These are phyloP conservation scores for Xerocomus potaroensis DNA, from an alignment of 768 basidiomycete genomes.

Conservation along the genomic window DNA sequence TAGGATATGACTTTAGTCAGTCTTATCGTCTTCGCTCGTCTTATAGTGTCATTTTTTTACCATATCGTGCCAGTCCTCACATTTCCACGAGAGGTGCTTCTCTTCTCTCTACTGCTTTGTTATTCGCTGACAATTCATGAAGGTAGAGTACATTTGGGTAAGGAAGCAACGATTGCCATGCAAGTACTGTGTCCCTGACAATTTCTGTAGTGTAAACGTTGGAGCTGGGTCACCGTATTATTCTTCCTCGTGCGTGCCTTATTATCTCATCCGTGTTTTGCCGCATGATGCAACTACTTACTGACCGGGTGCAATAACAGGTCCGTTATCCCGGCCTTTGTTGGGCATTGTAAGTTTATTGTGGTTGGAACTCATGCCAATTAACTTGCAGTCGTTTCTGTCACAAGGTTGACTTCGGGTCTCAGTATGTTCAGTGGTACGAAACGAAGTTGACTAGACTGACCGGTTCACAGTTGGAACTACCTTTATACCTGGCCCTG, in stretches of 20 bases:
- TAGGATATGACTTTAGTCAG: conserved; percentile 2
- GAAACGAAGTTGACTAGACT: neutral
- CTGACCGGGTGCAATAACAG: neutral
- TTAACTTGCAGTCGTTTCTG: no score
- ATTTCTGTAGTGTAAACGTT: neutral
- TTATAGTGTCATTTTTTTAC: neutral
- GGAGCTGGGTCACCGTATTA: conserved; percentile 1
- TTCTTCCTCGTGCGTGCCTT: neutral
- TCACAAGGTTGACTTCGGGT: no score
- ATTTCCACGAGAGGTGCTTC: neutral
- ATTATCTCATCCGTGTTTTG: neutral
- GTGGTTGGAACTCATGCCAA: no score
- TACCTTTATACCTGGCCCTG: neutral
- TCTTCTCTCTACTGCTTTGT: neutral
- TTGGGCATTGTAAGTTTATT: conserved; percentile 4
- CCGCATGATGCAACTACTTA: no score
- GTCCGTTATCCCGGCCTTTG: conserved; percentile 3
- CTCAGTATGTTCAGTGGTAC: neutral
- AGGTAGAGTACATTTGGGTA: conserved; percentile 8
- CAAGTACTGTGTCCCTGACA: neutral
- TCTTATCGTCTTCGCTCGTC: no score
- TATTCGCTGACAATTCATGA: neutral
- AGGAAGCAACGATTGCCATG: neutral
- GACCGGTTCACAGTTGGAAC: neutral
- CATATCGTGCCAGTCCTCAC: conserved; percentile 21